phyloP scores from a whole-genome alignment of 495 filamentous ascomycete species.

The Podospora comata region DNA sequence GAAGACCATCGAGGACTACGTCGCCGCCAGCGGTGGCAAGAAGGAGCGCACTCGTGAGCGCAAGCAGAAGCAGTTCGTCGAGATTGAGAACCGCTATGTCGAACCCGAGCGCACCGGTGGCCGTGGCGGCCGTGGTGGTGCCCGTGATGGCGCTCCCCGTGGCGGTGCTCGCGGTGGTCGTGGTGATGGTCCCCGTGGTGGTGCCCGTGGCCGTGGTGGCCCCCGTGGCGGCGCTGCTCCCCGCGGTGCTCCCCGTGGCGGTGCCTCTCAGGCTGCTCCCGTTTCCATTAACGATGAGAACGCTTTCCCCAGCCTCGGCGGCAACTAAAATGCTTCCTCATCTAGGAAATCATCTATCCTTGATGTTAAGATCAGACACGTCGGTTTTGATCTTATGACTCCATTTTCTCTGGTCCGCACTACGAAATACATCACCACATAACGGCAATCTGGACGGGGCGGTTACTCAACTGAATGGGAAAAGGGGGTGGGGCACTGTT shows the following conservation, averaged over 20 bases:
- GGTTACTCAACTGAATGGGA: slow-evolving; percentile 1
- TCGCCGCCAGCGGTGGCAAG: slow-evolving; percentile 74
- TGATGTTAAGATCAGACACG: neutral
- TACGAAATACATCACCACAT: slow-evolving; percentile 2
- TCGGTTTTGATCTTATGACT: slow-evolving; percentile 2
- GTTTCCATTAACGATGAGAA: slow-evolving; percentile 63
- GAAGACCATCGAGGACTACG: slow-evolving; percentile 77
- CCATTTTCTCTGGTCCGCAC: slow-evolving; percentile 19
- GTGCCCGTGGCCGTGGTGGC: slow-evolving; percentile 41
- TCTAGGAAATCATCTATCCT: neutral
- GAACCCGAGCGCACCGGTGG: slow-evolving; percentile 59
- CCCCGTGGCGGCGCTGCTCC: slow-evolving; percentile 45
- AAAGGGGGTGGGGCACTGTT: slow-evolving; percentile 1
- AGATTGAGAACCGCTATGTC: slow-evolving; percentile 78
- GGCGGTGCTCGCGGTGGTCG: slow-evolving; percentile 50
- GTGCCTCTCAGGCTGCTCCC: slow-evolving; percentile 34
- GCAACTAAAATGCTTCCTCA: slow-evolving; percentile 12
- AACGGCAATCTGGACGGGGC: slow-evolving; percentile 1
- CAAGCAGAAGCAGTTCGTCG: slow-evolving; percentile 85
- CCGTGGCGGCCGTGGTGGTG: slow-evolving; percentile 54
- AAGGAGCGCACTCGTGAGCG: slow-evolving; percentile 81
- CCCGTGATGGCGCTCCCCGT: slow-evolving; percentile 49
- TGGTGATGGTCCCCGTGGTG: slow-evolving; percentile 33
- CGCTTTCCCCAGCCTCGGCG: slow-evolving; percentile 73
- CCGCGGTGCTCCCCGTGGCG: slow-evolving; percentile 45